Evolutionary conservation across 306 rosid species (phyloP), one percentile per base, ranked within the genome.

Genomic region (Rubus idaeus): DNA sequence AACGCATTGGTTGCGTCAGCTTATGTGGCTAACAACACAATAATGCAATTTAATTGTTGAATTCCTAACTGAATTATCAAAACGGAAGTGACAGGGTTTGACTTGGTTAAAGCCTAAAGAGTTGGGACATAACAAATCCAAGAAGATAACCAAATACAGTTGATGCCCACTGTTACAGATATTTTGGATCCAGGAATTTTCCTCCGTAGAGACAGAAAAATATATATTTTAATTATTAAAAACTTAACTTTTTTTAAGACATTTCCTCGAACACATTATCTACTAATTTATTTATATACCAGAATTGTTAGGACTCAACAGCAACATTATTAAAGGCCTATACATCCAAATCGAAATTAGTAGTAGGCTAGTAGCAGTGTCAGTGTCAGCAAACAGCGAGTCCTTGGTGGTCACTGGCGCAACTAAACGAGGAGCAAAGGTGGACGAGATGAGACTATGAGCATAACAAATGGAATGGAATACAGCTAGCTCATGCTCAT

Each of bases 401-500:
- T 13, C 44, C 78, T 5, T 10, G 10, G 4, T 21, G 1, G 40
- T 40, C 4, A 55, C 26, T 10, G 5, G 75, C 6, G 69, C 16
- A 53, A 76, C 51, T 23, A 65, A 75, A 76, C 10, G 16, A 20
- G 65, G 37, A 45, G 17, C 51, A 23, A 20, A 51, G 51, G 53
- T 55, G 26, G 67, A 21, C 21, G 26, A 5, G 18, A 10, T 18
- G 35, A 21, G 73, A 63, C 21, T 56, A 55, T 6, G 46, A 60
- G 68, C 23, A 26, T 12, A 4, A 11, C 66, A 23, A 4, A 26
- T 62, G 68, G 20, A 62, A 35, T 81, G 85, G 82, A 21, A 49
- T 65, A 77, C 89, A 81, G 82, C 89, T 81, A 62, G 76, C 65
- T 42, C 13, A 37, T 23, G 44, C 44, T 62, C 68, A 62, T 62